Evolutionary conservation across 306 rosid species (phyloP), one percentile per base, ranked within the genome.

Genomic region (Cucurbita argyrosperma): DNA sequence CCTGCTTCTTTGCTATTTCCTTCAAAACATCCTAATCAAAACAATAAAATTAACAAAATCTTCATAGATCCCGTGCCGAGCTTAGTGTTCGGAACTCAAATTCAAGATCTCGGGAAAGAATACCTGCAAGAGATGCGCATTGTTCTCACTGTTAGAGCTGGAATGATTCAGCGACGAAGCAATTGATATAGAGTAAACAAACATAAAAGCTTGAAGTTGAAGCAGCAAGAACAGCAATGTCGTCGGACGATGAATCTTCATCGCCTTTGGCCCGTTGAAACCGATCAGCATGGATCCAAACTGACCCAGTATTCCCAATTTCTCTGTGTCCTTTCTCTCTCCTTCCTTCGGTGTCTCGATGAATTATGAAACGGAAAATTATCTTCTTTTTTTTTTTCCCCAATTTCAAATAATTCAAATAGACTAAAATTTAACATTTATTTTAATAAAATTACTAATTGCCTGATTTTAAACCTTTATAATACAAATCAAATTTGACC

Each of bases 71-170:
- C 11, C 18, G 4, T 2, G 21, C n/a, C 15, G 3, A 40, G 64
- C 45, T 21, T 40, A 4, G 50, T 8, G 38, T 39, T 49, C 9
- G 71, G 40, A 61, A 30, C 18, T 51, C 30, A 11, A 37, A 15
- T 39, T 42, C 40, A 16, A 62, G 71, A 85, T 21, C 30, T 15
- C 11, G 16, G 21, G 39, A 6, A 52, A 23, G 15, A 19, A 49
- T 68, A 93, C 97, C 94, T 86, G 92, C 15, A 94, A 76, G 64
- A 92, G 77, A 80, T 58, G 79, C 62, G 89, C 81, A 19, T 79
- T 79, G 72, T 71, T n/a, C 59, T 63, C 30, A 62, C 26, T 30
- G 58, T 76, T 61, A 7, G 81, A 43, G 64, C 8, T 21, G 42
- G 74, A 54, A 26, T 74, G 39, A 42, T 71, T 70, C 10, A 68